Percentiles rank a stretch among this genome's conserved stretches.
phyloP scores from a whole-genome alignment of 164 flowering plant species.

The Chloranthus sessilifolius region DNA sequence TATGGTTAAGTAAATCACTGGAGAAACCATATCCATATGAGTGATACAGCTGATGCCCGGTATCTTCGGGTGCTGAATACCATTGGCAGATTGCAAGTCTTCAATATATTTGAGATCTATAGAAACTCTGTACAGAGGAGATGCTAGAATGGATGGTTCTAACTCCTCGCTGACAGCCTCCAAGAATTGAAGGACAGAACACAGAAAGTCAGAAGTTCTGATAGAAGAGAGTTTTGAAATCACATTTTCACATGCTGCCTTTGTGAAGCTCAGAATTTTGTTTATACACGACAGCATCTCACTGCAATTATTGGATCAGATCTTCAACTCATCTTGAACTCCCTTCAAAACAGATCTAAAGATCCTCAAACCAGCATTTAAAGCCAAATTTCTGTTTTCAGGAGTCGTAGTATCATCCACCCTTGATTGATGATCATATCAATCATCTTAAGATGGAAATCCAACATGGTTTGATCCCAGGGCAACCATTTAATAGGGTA shows the following conservation, averaged over 20 bases:
- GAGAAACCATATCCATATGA: conserved; percentile 52
- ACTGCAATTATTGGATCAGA: conserved; percentile 25
- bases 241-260: conserved; percentile 34
- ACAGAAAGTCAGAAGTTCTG: conserved; percentile 13
- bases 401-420: conserved; percentile 14
- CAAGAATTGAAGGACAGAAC: conserved; percentile 31
- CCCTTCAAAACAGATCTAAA: conserved; percentile 55
- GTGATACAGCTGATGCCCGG: conserved; percentile 21
- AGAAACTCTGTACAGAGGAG: conserved; percentile 55
- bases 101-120: conserved; percentile 36
- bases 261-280: conserved; percentile 33
- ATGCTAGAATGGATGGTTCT: conserved; percentile 46
- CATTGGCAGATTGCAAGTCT: conserved; percentile 14
- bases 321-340: conserved; percentile 35
- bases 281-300: conserved; percentile 38
- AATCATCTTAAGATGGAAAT: conserved; percentile 43
- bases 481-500: conserved; percentile 55
- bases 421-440: conserved; percentile 26
- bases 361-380: conserved; percentile 40
- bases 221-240: conserved; percentile 11
- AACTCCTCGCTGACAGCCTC: conserved; percentile 43
- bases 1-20: conserved; percentile 41
- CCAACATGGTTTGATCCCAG: conserved; percentile 47
- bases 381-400: conserved; percentile 28
- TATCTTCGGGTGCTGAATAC: conserved; percentile 16